Base-by-base conservation (phyloP, 129 eudicot species). In the Helichrysum umbraculigerum region DNA sequence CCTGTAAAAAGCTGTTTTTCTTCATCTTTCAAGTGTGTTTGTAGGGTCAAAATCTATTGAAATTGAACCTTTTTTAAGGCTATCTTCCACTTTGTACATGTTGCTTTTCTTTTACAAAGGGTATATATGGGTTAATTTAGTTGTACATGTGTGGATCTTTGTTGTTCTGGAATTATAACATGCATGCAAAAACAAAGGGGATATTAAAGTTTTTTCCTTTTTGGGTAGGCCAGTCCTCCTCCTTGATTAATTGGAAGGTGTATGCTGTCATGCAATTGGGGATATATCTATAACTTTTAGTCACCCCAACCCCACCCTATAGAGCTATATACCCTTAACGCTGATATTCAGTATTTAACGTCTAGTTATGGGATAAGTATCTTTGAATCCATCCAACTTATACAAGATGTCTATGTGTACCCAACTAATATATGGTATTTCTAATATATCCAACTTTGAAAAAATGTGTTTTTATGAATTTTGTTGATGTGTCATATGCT, bases 111-210 rank as follows among this genome's bases (percentile, higher is more conserved):
- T 83, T 83, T 68, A 42, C 65, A 73, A 85, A 72, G 52, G 51
- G 87, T 78, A 79, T 85, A 65, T 78, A 82, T 37, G 17, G 28
- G 28, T 25, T 25, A 25, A 25, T 25, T 25, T 25, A 25, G 28
- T 12, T 11, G 87, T 87, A 76, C 85, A 65, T 78, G 37, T 87
- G 80, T 85, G 86, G 87, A 86, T 82, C 79, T 85, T 83, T 83
- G 92, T 83, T 83, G 92, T 85, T 88, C 86, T 76, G 81, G 84
- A 85, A 88, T 81, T 84, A 79, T 74, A 83, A 85, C 80, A 75
- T 74, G 82, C 85, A 47, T 47, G 54, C 54, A 47, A 78, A 21
- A 70, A 70, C 84, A 75, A 84, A 77, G 71, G 82, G 71, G 74
- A 85, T 88, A 78, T 77, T 82, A 83, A 88, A 85, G 87, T 78